Evolutionary conservation across 257 asterid species (phyloP).

Genomic region (Solanum raphanifolium): DNA sequence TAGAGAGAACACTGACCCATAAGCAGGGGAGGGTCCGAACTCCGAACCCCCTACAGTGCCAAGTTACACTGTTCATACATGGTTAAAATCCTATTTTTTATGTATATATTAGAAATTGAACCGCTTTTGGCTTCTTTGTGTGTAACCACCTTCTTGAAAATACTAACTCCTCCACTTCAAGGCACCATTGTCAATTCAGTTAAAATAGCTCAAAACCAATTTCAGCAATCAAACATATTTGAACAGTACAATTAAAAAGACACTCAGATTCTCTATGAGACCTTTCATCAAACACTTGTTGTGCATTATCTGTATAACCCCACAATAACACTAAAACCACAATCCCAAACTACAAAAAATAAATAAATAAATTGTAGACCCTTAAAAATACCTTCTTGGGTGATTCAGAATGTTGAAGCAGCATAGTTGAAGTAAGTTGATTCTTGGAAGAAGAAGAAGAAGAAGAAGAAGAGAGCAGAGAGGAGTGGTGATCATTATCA

Average conservation of each 20-base stretch:
- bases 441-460: conserved; percentile 4
- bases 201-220: background rate
- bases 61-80: background rate
- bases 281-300: conserved; percentile 42
- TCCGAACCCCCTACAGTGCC: background rate
- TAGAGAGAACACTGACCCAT: background rate
- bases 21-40: background rate
- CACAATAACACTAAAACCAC: background rate
- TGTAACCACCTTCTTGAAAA: background rate
- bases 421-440: background rate
- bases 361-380: background rate
- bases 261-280: conserved; percentile 8
- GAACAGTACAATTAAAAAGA: background rate
- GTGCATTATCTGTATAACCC: background rate
- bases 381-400: conserved; percentile 26
- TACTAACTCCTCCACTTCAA: background rate
- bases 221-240: background rate
- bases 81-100: background rate
- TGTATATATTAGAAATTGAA: background rate
- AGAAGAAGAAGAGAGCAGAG: conserved; percentile 12
- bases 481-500: background rate
- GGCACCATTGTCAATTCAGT: background rate
- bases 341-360: background rate
- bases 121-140: background rate
- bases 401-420: conserved; percentile 19